phyloP scores from a whole-genome alignment of 169 alveolate species.

The Hepatocystis sp. region DNA sequence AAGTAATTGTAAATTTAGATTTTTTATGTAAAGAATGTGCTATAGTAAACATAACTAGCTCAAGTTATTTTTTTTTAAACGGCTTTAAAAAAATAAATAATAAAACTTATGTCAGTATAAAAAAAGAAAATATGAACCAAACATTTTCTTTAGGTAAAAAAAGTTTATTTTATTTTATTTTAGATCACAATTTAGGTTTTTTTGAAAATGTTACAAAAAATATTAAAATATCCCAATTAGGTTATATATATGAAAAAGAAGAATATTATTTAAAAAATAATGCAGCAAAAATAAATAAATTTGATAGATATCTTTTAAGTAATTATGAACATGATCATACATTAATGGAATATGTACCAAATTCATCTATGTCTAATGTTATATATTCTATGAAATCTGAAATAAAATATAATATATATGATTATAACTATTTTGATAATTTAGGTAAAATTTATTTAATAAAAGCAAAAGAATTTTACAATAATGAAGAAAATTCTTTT shows the following conservation, averaged over 20 bases:
- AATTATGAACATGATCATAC: slow-evolving; percentile 37
- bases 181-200: slow-evolving; percentile 39
- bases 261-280: slow-evolving; percentile 51
- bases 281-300: slow-evolving; percentile 38
- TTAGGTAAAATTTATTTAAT: slow-evolving; percentile 58
- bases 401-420: slow-evolving; percentile 37
- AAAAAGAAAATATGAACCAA: background rate
- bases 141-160: slow-evolving; percentile 31
- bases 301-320: slow-evolving; percentile 61
- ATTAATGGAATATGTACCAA: background rate
- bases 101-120: slow-evolving; percentile 13
- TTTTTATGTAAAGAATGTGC: slow-evolving; percentile 28
- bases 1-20: slow-evolving; percentile 18
- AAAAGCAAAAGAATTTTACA: slow-evolving; percentile 40
- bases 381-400: slow-evolving; percentile 41
- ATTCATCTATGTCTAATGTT: background rate
- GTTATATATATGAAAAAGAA: slow-evolving; percentile 64
- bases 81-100: slow-evolving; percentile 19
- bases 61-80: slow-evolving; percentile 12
- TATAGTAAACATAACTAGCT: slow-evolving; percentile 14
- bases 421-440: slow-evolving; percentile 62
- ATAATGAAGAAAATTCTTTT: slow-evolving; percentile 17
- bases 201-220: slow-evolving; percentile 51
- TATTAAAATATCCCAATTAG: slow-evolving; percentile 42
- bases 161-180: slow-evolving; percentile 31